A percentile compares a stretch with the other conserved stretches of the same genome.
Conservation (phyloP, 176 grass and related monocot species). For the Avena sativa region DNA sequence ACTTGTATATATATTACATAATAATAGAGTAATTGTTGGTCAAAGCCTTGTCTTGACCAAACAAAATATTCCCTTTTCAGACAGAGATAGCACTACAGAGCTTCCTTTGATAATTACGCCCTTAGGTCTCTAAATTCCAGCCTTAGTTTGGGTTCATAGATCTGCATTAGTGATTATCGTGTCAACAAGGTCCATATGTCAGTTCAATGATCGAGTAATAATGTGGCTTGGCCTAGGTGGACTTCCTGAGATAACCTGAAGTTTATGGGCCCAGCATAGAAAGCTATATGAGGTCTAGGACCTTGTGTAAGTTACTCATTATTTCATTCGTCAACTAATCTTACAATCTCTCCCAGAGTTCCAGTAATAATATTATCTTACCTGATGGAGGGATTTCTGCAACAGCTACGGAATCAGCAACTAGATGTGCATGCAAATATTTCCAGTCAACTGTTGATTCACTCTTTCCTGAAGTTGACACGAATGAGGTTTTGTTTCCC, state of each 20-base stretch:
- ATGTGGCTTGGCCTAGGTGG: neutral
- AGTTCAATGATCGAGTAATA: neutral
- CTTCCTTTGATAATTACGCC: neutral
- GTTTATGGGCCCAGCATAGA: conserved; percentile 7
- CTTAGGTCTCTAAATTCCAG: conserved; percentile 8
- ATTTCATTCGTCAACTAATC: conserved; percentile 33
- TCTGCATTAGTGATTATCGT: conserved; percentile 1
- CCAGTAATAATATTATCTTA: conserved; percentile 40
- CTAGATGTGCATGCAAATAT: conserved; percentile 67
- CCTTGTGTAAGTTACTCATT: neutral
- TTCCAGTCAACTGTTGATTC: conserved; percentile 62
- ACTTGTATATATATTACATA: neutral
- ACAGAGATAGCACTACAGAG: neutral
- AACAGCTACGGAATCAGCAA: conserved; percentile 45
- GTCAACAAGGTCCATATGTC: neutral
- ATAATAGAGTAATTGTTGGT: neutral
- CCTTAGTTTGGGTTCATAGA: conserved; percentile 3
- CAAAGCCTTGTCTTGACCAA: neutral
- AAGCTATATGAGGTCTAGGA: neutral
- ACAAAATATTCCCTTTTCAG: neutral
- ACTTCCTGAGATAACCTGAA: conserved; percentile 3
- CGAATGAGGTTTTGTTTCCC: conserved; percentile 57
- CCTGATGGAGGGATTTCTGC: conserved; percentile 57
- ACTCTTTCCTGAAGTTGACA: conserved; percentile 51
- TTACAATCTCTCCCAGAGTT: conserved; percentile 39